phyloP scores from a whole-genome alignment of 352 stramenopile species.

The Bremia lactucae region DNA sequence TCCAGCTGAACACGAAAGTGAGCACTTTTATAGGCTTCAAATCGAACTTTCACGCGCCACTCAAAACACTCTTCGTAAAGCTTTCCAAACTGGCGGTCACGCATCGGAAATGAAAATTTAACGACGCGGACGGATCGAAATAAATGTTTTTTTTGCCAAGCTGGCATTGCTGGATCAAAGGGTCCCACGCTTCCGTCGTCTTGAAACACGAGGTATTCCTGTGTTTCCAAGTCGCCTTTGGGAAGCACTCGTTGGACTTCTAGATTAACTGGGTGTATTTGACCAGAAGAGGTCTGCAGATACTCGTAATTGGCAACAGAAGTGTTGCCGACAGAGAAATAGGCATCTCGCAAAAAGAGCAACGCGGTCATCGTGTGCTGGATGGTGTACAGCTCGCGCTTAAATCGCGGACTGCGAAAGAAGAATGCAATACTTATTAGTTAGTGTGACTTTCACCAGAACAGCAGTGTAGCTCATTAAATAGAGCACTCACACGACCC shows the following conservation, averaged over 20 bases:
- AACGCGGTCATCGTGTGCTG: conserved; percentile 59
- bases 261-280: conserved; percentile 30
- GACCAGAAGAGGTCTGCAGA: conserved; percentile 9
- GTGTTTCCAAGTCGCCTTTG: conserved; percentile 21
- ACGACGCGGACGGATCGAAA: conserved; percentile 37
- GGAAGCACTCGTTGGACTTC: conserved; percentile 24
- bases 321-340: conserved; percentile 55
- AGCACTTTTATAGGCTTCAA: conserved; percentile 36
- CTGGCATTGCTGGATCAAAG: conserved; percentile 33
- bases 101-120: conserved; percentile 44
- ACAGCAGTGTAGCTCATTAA: not conserved
- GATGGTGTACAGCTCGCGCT: conserved; percentile 62
- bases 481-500: conserved; percentile 28
- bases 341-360: conserved; percentile 57
- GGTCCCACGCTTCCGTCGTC: conserved; percentile 35
- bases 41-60: conserved; percentile 52
- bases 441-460: not conserved
- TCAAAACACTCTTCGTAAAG: conserved; percentile 82
- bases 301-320: conserved; percentile 83
- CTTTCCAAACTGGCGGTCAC: conserved; percentile 59
- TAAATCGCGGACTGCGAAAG: conserved; percentile 34
- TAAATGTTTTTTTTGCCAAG: conserved; percentile 30
- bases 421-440: no score
- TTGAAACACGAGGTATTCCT: conserved; percentile 35
- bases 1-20: conserved; percentile 44